phyloP scores from a whole-genome alignment of 805 yeast genomes.

The Metschnikowia vanudenii region DNA sequence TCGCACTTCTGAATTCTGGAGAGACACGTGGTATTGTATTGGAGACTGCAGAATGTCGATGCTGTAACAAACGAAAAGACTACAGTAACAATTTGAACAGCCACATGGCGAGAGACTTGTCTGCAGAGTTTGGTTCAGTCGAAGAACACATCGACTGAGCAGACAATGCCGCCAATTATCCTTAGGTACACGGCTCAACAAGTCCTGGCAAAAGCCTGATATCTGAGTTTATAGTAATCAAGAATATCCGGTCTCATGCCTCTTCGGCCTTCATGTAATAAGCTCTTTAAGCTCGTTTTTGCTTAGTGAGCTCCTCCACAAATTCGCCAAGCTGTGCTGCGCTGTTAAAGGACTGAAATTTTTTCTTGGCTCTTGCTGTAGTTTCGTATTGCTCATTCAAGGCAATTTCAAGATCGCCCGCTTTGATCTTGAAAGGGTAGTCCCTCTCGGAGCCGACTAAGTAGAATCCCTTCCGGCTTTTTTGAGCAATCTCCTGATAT shows the following conservation, averaged over 20 bases:
- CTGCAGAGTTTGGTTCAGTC: too few species aligned
- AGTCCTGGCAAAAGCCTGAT: too few species aligned
- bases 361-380: background rate
- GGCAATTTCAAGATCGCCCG: constrained; percentile 8
- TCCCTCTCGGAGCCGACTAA: constrained; percentile 10
- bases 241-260: too few species aligned
- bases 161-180: too few species aligned
- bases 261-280: too few species aligned
- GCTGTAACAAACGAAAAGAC: too few species aligned
- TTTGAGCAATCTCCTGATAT: constrained; percentile 3
- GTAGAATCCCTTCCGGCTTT: constrained; percentile 7
- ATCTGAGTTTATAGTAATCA: too few species aligned
- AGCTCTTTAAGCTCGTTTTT: too few species aligned
- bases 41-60: background rate
- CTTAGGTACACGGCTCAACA: too few species aligned
- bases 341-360: background rate
- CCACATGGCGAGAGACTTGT: constrained; percentile 4
- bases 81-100: constrained; percentile 1
- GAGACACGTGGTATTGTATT: background rate
- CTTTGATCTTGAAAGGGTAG: constrained; percentile 8
- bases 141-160: too few species aligned
- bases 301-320: constrained; percentile 1
- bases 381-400: background rate
- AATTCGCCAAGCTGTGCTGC: background rate
- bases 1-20: background rate